Conservation (phyloP, 225 moss, liverwort and hornwort species). For the Bryum argenteum region DNA sequence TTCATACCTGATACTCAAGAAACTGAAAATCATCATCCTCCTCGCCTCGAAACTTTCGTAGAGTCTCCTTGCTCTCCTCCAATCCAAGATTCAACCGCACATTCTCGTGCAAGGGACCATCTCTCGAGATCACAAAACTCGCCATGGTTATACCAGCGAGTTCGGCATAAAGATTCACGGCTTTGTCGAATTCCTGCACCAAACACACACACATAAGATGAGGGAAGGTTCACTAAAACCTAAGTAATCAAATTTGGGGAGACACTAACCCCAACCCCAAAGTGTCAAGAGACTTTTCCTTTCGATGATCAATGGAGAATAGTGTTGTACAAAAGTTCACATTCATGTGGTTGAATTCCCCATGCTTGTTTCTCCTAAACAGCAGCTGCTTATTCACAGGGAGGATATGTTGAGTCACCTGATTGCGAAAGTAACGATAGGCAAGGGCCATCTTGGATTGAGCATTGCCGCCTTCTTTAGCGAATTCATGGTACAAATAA, state of each 20-base stretch:
- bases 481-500: conserved; percentile 82
- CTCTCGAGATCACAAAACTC: conserved; percentile 83
- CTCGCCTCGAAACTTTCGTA: conserved; percentile 83
- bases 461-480: conserved; percentile 82
- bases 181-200: conserved; percentile 71
- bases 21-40: conserved; percentile 98
- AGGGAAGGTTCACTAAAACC: neutral
- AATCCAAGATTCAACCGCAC: conserved; percentile 88
- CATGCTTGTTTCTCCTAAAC: conserved; percentile 8
- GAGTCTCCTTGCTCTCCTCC: conserved; percentile 84
- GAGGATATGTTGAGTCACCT: conserved; percentile 36
- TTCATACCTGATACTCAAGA: conserved; percentile 73
- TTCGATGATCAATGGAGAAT: too few relatives aligned
- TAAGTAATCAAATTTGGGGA: too few relatives aligned
- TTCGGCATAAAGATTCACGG: conserved; percentile 90
- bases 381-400: neutral
- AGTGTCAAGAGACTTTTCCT: too few relatives aligned
- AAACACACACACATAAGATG: neutral
- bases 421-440: conserved; percentile 80
- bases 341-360: neutral
- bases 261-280: too few relatives aligned
- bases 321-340: too few relatives aligned
- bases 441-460: conserved; percentile 98
- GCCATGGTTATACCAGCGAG: conserved; percentile 90
- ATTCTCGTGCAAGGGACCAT: conserved; percentile 71